These are phyloP conservation scores for Rhodamnia argentea DNA, from an alignment of 345 rosid genomes.

Conservation along the genomic window DNA sequence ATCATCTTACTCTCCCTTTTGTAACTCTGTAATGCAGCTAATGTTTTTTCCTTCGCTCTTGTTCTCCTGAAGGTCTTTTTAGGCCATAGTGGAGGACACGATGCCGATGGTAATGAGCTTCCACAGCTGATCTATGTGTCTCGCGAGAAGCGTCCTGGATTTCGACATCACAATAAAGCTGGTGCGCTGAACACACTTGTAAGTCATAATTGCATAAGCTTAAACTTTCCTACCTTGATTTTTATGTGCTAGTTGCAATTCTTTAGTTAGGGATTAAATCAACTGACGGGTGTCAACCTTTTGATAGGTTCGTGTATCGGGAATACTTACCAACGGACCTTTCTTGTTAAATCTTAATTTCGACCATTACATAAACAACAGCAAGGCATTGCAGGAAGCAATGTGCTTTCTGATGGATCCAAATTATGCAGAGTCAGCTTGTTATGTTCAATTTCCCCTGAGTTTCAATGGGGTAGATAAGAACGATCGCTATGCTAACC, in stretches of 20 bases:
- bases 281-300: neutral
- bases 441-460: constrained; percentile 19
- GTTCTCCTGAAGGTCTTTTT: constrained; percentile 1
- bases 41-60: neutral
- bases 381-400: constrained; percentile 16
- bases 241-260: neutral
- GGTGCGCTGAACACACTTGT: constrained; percentile 12
- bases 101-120: constrained; percentile 6
- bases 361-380: constrained; percentile 6
- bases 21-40: neutral
- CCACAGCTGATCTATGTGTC: constrained; percentile 10
- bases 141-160: constrained; percentile 10
- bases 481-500: constrained; percentile 11
- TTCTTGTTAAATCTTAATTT: constrained; percentile 10
- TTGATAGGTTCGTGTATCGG: constrained; percentile 13
- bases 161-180: constrained; percentile 6
- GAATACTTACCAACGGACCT: constrained; percentile 9
- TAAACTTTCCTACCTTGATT: neutral
- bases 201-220: neutral
- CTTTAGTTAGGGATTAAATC: neutral
- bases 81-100: constrained; percentile 3
- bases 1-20: neutral
- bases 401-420: constrained; percentile 22
- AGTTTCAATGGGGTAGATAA: constrained; percentile 5
- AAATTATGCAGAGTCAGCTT: constrained; percentile 6